Percentiles rank a stretch among this genome's conserved stretches.
Evolutionary conservation across 2,329 filamentous ascomycete genomes (phyloP).

Genomic region (Pseudonectria foliicola): DNA sequence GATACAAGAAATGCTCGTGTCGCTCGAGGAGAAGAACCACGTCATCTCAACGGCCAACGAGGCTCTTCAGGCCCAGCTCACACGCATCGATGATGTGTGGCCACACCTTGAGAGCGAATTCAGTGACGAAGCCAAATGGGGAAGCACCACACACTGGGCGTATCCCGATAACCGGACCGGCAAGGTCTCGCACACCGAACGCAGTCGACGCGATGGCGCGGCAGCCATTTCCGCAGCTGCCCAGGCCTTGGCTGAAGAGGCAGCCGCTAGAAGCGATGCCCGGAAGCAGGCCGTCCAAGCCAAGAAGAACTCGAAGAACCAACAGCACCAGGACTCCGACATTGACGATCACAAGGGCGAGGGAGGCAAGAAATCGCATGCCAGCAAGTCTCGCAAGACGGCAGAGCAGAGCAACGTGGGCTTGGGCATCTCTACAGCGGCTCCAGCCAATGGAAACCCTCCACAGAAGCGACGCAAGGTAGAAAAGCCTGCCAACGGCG

Average conservation of each 20-base stretch:
- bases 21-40: slow-evolving; percentile 95
- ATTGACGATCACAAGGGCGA: slow-evolving; percentile 61
- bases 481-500: slow-evolving; percentile 54
- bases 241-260: slow-evolving; percentile 73
- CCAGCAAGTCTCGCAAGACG: slow-evolving; percentile 57
- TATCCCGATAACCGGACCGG: slow-evolving; percentile 76
- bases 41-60: slow-evolving; percentile 91
- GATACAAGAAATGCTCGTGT: slow-evolving; percentile 78
- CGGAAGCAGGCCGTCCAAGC: slow-evolving; percentile 75
- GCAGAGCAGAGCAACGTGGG: slow-evolving; percentile 50
- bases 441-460: slow-evolving; percentile 44
- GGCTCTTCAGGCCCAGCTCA: slow-evolving; percentile 75
- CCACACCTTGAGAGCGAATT: slow-evolving; percentile 82
- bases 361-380: slow-evolving; percentile 53
- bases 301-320: slow-evolving; percentile 63
- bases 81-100: slow-evolving; percentile 80
- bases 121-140: slow-evolving; percentile 88
- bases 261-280: slow-evolving; percentile 74
- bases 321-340: slow-evolving; percentile 65
- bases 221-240: slow-evolving; percentile 71
- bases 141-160: slow-evolving; percentile 89
- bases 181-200: slow-evolving; percentile 60
- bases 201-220: slow-evolving; percentile 70
- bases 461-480: slow-evolving; percentile 73
- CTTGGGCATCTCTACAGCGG: slow-evolving; percentile 56